Percentiles rank a stretch among this genome's conserved stretches.
phyloP scores from a whole-genome alignment of 139 green algal genomes.

The Chlorella sp. region DNA sequence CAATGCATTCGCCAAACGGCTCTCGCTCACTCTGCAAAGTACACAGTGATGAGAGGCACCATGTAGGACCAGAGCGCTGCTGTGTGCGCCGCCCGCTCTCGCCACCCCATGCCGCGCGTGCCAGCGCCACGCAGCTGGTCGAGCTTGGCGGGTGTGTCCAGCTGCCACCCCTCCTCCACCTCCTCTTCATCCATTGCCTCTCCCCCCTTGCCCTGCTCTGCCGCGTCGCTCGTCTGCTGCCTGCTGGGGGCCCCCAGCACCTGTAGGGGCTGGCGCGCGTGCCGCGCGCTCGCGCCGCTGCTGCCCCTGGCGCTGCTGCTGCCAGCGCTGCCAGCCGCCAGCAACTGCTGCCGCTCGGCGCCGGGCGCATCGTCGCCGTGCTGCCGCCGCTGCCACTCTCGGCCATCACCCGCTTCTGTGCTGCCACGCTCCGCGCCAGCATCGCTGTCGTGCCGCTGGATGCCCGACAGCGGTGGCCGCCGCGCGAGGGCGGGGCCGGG shows the following conservation, averaged over 20 bases:
- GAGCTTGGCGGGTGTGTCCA: too few species aligned
- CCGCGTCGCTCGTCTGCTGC: too few species aligned
- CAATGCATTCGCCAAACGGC: too few species aligned
- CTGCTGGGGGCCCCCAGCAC: too few species aligned
- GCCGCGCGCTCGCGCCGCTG: not conserved
- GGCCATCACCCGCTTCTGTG: too few species aligned
- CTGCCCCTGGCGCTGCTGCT: not conserved
- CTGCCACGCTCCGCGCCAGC: not conserved
- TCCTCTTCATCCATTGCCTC: too few species aligned
- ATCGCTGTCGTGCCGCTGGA: constrained; percentile 24
- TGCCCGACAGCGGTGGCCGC: too few species aligned
- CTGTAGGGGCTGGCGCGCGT: too few species aligned
- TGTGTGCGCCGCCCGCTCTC: constrained; percentile 32
- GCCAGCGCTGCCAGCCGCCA: not conserved
- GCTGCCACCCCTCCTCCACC: too few species aligned
- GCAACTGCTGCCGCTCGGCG: not conserved
- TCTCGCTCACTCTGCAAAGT: constrained; percentile 66
- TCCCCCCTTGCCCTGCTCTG: too few species aligned
- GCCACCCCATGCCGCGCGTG: constrained; percentile 28
- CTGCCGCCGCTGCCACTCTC: not conserved
- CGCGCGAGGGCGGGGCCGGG: too few species aligned
- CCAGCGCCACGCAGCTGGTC: too few species aligned
- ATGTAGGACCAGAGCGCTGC: constrained; percentile 61
- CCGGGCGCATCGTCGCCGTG: not conserved
- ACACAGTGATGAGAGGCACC: constrained; percentile 62